Percentiles rank a stretch among this genome's conserved stretches.
phyloP scores from a whole-genome alignment of 1,139 yeast species.

The Saccharomyces hybrid region DNA sequence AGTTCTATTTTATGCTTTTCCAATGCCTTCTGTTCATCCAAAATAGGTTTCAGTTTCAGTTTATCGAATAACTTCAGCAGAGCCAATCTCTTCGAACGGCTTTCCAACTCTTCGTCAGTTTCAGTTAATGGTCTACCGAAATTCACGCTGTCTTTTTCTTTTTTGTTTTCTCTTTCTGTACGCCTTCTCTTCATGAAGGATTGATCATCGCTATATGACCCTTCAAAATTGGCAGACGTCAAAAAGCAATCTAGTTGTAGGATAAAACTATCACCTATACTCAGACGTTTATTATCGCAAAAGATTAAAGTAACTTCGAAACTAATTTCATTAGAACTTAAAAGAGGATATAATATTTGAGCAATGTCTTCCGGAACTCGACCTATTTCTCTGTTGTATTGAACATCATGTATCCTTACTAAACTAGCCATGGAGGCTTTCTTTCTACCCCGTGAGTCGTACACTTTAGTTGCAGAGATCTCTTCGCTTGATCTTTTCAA shows the following conservation, averaged over 20 bases:
- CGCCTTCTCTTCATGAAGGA: slow-evolving; percentile 14
- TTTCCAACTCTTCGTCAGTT: slow-evolving; percentile 46
- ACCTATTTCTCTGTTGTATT: slow-evolving; percentile 54
- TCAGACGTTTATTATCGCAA: slow-evolving; percentile 44
- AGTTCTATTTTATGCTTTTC: slow-evolving; percentile 15
- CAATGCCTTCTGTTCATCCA: slow-evolving; percentile 17
- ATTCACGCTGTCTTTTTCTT: background rate
- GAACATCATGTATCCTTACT: slow-evolving; percentile 24
- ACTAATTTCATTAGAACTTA: slow-evolving; percentile 48
- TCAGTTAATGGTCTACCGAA: slow-evolving; percentile 32
- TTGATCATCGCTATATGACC: background rate
- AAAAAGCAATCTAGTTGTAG: slow-evolving; percentile 59
- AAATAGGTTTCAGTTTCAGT: slow-evolving; percentile 34
- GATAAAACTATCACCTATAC: slow-evolving; percentile 67
- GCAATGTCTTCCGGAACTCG: slow-evolving; percentile 70
- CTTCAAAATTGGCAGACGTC: slow-evolving; percentile 44
- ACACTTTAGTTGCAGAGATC: background rate
- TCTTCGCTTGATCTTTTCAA: slow-evolving; percentile 2
- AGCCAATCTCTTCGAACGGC: slow-evolving; percentile 51
- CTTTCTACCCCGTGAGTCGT: slow-evolving; percentile 29
- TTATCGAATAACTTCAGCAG: slow-evolving; percentile 49
- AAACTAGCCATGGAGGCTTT: slow-evolving; percentile 18
- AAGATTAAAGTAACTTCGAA: slow-evolving; percentile 58
- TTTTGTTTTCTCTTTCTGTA: slow-evolving; percentile 7
- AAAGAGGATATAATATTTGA: slow-evolving; percentile 55